Conservation (phyloP, 2,329 filamentous ascomycete genomes). For the Sclerotinia minor region DNA sequence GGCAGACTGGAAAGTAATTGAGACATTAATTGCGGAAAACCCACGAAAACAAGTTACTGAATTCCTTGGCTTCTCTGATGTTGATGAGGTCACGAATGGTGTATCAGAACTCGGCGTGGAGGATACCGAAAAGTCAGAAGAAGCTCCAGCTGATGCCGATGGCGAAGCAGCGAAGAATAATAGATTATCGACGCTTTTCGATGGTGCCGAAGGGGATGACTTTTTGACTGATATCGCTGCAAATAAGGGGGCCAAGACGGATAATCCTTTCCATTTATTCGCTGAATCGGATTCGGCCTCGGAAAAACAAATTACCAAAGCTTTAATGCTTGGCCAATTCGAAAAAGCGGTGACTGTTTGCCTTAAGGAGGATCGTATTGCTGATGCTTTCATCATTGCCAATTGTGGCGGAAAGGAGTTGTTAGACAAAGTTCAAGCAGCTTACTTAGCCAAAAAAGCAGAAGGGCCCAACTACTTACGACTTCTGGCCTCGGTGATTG, state of each 20-base stretch:
- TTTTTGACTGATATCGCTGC: constrained; percentile 84
- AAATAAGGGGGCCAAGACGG: constrained; percentile 87
- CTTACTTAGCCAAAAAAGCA: constrained; percentile 82
- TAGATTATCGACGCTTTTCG: constrained; percentile 78
- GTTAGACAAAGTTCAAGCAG: constrained; percentile 88
- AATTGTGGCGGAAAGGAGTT: constrained; percentile 94
- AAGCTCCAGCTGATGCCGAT: constrained; percentile 51
- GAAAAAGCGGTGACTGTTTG: constrained; percentile 86
- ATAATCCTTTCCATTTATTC: constrained; percentile 91
- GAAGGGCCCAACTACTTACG: constrained; percentile 89
- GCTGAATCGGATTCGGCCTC: constrained; percentile 78
- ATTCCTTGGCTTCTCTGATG: constrained; percentile 76
- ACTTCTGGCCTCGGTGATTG: constrained; percentile 84
- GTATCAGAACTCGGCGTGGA: constrained; percentile 45
- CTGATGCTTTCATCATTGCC: constrained; percentile 96
- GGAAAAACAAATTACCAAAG: constrained; percentile 83
- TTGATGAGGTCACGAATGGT: constrained; percentile 53
- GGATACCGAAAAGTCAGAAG: constrained; percentile 45
- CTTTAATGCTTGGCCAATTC: constrained; percentile 88
- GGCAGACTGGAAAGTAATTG: constrained; percentile 92
- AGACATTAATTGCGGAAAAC: constrained; percentile 81
- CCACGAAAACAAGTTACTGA: constrained; percentile 84
- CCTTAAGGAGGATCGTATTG: constrained; percentile 82
- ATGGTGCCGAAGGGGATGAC: constrained; percentile 72
- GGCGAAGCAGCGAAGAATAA: constrained; percentile 55